These are phyloP conservation scores for Leptomonas seymouri DNA, from an alignment of 208 protist genomes.

Conservation along the genomic window DNA sequence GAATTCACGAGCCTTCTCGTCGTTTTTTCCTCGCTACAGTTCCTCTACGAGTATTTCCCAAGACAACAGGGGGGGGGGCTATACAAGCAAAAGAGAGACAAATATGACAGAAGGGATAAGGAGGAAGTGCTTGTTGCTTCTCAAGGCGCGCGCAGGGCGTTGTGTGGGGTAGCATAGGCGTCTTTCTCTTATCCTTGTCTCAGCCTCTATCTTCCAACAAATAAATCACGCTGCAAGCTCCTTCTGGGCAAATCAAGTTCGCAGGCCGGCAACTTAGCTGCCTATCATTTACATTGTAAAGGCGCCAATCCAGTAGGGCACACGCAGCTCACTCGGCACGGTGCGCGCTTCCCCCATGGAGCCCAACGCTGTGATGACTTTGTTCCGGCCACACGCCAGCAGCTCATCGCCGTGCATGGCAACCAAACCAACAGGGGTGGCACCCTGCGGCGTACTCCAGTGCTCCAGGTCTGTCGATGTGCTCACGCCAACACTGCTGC, in stretches of 20 bases:
- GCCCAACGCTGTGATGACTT: conserved; percentile 13
- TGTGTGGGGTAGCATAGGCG: too few relatives aligned
- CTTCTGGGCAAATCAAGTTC: neutral
- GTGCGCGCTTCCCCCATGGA: conserved; percentile 6
- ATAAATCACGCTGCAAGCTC: neutral
- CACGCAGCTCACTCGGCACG: conserved; percentile 18
- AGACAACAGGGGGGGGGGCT: too few relatives aligned
- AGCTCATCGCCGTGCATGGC: conserved; percentile 16
- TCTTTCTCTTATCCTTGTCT: too few relatives aligned
- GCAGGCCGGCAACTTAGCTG: too few relatives aligned
- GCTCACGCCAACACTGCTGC: conserved; percentile 62
- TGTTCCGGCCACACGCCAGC: conserved; percentile 24
- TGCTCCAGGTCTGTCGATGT: conserved; percentile 37
- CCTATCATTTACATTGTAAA: conserved; percentile 28
- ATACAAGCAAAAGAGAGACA: too few relatives aligned
- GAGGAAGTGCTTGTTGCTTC: too few relatives aligned
- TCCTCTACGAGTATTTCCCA: too few relatives aligned
- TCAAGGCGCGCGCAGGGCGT: too few relatives aligned
- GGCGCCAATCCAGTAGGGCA: conserved; percentile 15
- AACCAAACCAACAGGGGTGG: conserved; percentile 20
- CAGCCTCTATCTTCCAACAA: too few relatives aligned
- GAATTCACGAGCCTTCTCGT: too few relatives aligned
- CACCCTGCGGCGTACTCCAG: conserved; percentile 27
- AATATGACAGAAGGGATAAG: too few relatives aligned
- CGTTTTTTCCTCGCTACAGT: too few relatives aligned